phyloP scores from a whole-genome alignment of 202 grass and related monocot genomes.

The Sporobolus alterniflorus region DNA sequence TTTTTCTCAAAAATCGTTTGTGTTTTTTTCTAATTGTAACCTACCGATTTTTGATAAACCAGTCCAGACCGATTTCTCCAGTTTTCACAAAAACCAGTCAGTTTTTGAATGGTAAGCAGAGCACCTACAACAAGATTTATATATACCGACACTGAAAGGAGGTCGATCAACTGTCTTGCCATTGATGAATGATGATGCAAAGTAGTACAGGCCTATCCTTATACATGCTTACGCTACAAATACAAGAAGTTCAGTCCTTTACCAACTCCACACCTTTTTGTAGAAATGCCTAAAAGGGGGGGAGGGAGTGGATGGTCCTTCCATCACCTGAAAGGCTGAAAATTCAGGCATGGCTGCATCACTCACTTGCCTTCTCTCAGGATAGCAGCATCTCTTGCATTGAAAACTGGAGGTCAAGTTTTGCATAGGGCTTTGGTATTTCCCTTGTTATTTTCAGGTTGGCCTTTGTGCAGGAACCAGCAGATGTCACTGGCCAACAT shows the following conservation, averaged over 20 bases:
- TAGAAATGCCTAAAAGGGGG: not conserved
- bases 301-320: slow-evolving; percentile 15
- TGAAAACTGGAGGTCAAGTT: slow-evolving; percentile 34
- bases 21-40: no score
- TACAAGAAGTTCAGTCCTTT: slow-evolving; percentile 36
- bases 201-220: slow-evolving; percentile 41
- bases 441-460: slow-evolving; percentile 49
- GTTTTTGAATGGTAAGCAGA: no score
- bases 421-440: slow-evolving; percentile 6
- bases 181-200: slow-evolving; percentile 44
- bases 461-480: slow-evolving; percentile 36
- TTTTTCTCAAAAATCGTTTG: no score
- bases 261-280: slow-evolving; percentile 33
- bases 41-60: no score
- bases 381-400: not conserved
- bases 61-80: no score
- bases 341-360: slow-evolving; percentile 29
- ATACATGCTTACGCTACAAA: slow-evolving; percentile 53
- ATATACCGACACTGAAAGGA: no score
- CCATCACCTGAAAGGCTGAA: slow-evolving; percentile 27
- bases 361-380: slow-evolving; percentile 7
- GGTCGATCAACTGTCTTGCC: not conserved
- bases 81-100: no score
- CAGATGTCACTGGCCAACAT: slow-evolving; percentile 29
- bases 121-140: no score